Evolutionary conservation across 345 rosid species (phyloP), one percentile per base, ranked within the genome.

Genomic region (Chamaenerion angustifolium): DNA sequence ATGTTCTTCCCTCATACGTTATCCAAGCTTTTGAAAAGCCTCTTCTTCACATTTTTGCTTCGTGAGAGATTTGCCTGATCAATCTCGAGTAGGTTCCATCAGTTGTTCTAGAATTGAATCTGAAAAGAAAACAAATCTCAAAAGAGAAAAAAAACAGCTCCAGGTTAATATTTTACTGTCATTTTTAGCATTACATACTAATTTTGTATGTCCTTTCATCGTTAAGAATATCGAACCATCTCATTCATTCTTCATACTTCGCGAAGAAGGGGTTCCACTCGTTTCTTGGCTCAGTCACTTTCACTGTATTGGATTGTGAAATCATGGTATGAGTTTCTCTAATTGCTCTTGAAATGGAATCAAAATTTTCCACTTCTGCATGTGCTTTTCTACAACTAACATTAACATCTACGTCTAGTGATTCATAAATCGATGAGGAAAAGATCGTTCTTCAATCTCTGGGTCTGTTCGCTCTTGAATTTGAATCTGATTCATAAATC

Each of bases 161-260:
- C 37, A 31, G 5, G 37, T 3, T 4, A 5, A 31, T 31, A 31
- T 31, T 31, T 31, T 31, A 21, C 25, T 21, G 25, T 0, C 25
- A 21, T 21, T 21, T 21, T 4, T 21, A 31, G 37, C 37, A 31
- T 31, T 31, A 67, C 75, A 10, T 61, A 80, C 81, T 68, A 55
- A 73, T 57, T 59, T 74, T 83, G 45, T 59, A 68, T 11, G 79
- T 75, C 65, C 95, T 70, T 4, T 81, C 82, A 13, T 54, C 53
- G 56, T 74, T 68, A 49, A 79, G 84, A 14, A 67, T 35, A 56
- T 85, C 89, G 43, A 75, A 85, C 95, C 82, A 79, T 50, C 68
- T 66, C 90, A 85, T 81, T 48, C 70, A 67, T 61, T 77, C 71
- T 10, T 57, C 17, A 42, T 85, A 85, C 45, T 21, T 61, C 42